Evolutionary conservation across 306 rosid genomes (phyloP).

Genomic region (Arachis hypogaea): DNA sequence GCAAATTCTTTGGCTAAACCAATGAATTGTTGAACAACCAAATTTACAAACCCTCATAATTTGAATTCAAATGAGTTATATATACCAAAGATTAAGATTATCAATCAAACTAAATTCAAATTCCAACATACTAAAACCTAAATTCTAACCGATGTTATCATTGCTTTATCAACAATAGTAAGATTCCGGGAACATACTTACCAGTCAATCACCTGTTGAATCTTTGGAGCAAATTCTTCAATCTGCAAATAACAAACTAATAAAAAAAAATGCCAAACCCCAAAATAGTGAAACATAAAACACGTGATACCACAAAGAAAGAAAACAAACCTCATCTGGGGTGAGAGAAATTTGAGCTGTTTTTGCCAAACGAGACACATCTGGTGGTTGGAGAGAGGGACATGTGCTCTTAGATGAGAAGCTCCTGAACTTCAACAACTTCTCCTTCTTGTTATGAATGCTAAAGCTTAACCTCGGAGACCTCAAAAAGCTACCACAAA

Average conservation of each 20-base stretch:
- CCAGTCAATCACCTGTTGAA: conserved; percentile 81
- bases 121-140: too few relatives aligned
- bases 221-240: conserved; percentile 80
- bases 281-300: background rate
- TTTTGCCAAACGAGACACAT: conserved; percentile 70
- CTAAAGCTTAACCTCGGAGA: conserved; percentile 10
- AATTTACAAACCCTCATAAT: background rate
- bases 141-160: too few relatives aligned
- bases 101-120: background rate
- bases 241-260: conserved; percentile 43
- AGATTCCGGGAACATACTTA: conserved; percentile 19
- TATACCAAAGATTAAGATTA: too few relatives aligned
- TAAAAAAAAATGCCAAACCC: background rate
- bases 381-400: conserved; percentile 68
- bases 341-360: conserved; percentile 79
- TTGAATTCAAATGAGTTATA: background rate
- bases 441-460: background rate
- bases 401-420: conserved; percentile 34
- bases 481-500: conserved; percentile 3
- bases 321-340: conserved; percentile 53
- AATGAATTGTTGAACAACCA: background rate
- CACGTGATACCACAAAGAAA: background rate
- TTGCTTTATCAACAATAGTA: too few relatives aligned
- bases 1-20: too few relatives aligned
- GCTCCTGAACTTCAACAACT: conserved; percentile 36